These are phyloP conservation scores for Leccinum insolens DNA, from an alignment of 1,284 basidiomycete genomes.

Conservation along the genomic window DNA sequence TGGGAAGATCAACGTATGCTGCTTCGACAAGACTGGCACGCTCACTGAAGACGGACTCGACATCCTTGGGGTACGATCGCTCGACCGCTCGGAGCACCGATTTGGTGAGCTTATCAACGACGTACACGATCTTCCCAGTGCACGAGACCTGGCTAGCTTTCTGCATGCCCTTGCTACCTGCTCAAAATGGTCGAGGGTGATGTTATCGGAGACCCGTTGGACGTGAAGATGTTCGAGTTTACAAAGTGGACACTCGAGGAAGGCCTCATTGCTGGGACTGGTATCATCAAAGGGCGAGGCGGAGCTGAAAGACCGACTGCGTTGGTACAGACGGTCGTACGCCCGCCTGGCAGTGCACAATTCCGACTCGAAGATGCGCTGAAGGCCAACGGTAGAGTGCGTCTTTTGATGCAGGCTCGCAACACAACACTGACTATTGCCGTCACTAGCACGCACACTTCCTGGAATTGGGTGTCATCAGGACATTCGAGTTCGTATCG, in stretches of 20 bases:
- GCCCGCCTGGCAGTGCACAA: conserved; percentile 88
- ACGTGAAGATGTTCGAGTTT: conserved; percentile 98
- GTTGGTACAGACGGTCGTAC: conserved; percentile 95
- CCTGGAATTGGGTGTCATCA: conserved; percentile 93
- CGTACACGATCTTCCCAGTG: conserved; percentile 81
- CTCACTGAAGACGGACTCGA: conserved; percentile 98
- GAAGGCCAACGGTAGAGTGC: conserved; percentile 75
- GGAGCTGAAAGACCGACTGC: conserved; percentile 80
- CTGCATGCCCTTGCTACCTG: conserved; percentile 95
- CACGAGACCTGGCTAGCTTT: conserved; percentile 80
- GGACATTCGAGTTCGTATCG: conserved; percentile 97
- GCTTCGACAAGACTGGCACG: conserved; percentile 99
- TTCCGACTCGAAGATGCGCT: conserved; percentile 94
- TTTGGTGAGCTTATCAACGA: conserved; percentile 94
- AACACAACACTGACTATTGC: conserved; percentile 9
- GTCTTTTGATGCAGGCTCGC: conserved; percentile 17
- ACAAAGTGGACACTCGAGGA: conserved; percentile 97
- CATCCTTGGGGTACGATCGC: conserved; percentile 88
- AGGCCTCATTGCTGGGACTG: conserved; percentile 72
- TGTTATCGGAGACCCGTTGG: conserved; percentile 93
- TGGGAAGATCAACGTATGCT: conserved; percentile 97
- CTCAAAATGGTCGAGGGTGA: conserved; percentile 91
- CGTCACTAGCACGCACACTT: conserved; percentile 84
- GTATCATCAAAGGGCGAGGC: conserved; percentile 66
- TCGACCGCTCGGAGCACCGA: conserved; percentile 72